phyloP scores from a whole-genome alignment of 75 land plant species.

The Picea glauca region DNA sequence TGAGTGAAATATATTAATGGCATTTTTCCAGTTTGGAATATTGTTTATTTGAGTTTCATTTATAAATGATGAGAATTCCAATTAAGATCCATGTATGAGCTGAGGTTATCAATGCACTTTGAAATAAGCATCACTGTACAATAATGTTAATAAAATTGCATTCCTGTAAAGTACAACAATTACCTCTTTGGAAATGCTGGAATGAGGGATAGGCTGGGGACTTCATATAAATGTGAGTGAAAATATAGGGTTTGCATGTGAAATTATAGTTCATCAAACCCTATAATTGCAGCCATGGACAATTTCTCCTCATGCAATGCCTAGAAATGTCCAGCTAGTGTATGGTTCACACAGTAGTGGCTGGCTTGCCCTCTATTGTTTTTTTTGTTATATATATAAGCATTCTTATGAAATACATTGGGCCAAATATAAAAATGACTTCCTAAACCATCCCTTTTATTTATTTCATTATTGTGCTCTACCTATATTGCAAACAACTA shows the following conservation, averaged over 20 bases:
- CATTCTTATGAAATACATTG: not conserved
- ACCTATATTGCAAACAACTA: too few species aligned
- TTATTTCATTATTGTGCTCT: too few species aligned
- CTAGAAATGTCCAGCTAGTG: too few species aligned
- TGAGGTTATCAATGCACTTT: not conserved
- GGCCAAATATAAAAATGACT: too few species aligned
- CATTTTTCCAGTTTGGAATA: not conserved
- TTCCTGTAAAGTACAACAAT: too few species aligned
- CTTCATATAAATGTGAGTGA: not conserved
- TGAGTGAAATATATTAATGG: not conserved
- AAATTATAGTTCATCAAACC: not conserved
- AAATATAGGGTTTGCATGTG: too few species aligned
- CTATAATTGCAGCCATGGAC: not conserved
- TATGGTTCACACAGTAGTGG: not conserved
- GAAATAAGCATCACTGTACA: not conserved
- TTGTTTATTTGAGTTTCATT: constrained; percentile 1
- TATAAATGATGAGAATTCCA: not conserved
- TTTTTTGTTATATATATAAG: not conserved
- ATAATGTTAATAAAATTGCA: not conserved
- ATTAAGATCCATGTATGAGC: not conserved
- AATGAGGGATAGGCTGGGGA: too few species aligned
- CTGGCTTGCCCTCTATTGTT: not conserved
- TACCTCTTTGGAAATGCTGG: not conserved
- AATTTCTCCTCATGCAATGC: not conserved
- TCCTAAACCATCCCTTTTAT: too few species aligned